A percentile compares a stretch with the other conserved stretches of the same genome.
Conservation (phyloP, 257 asterid genomes). For the Eustoma russellianum region DNA sequence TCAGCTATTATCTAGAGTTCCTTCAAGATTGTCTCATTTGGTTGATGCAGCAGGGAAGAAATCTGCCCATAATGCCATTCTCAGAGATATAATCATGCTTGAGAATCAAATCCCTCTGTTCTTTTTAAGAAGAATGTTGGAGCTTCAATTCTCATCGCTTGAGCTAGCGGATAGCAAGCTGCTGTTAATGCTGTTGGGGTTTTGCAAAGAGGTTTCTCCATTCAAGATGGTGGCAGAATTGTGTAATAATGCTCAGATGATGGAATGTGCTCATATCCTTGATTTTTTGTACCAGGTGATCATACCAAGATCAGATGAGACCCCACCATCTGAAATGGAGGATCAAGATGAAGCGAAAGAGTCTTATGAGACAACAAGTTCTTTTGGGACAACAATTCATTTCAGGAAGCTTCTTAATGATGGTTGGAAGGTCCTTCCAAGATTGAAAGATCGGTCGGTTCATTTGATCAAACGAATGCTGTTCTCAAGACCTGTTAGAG, state of each 20-base stretch:
- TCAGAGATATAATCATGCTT: conserved; percentile 50
- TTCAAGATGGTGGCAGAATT: conserved; percentile 23
- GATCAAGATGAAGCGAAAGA: conserved; percentile 4
- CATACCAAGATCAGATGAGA: conserved; percentile 19
- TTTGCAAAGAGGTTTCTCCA: conserved; percentile 42
- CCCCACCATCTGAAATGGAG: conserved; percentile 8
- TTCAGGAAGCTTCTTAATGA: conserved; percentile 1
- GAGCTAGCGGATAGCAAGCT: conserved; percentile 26
- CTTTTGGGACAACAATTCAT: conserved; percentile 2
- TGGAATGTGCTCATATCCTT: conserved; percentile 37
- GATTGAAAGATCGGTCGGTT: conserved; percentile 14
- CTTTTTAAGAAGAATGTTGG: conserved; percentile 31
- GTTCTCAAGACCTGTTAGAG: conserved; percentile 27
- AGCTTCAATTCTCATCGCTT: conserved; percentile 22
- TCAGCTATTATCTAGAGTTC: background rate
- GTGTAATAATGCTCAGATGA: conserved; percentile 4
- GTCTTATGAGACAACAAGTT: conserved; percentile 5
- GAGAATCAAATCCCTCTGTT: conserved; percentile 68
- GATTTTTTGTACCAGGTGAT: conserved; percentile 39
- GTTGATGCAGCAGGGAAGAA: conserved; percentile 22
- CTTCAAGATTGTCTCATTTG: conserved; percentile 26
- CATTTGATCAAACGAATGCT: conserved; percentile 25
- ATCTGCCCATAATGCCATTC: conserved; percentile 35
- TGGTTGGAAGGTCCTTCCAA: conserved; percentile 13
- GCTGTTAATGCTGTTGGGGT: conserved; percentile 24